phyloP scores from a whole-genome alignment of 2,329 filamentous ascomycete species.

The Cordyceps cateniannulata region DNA sequence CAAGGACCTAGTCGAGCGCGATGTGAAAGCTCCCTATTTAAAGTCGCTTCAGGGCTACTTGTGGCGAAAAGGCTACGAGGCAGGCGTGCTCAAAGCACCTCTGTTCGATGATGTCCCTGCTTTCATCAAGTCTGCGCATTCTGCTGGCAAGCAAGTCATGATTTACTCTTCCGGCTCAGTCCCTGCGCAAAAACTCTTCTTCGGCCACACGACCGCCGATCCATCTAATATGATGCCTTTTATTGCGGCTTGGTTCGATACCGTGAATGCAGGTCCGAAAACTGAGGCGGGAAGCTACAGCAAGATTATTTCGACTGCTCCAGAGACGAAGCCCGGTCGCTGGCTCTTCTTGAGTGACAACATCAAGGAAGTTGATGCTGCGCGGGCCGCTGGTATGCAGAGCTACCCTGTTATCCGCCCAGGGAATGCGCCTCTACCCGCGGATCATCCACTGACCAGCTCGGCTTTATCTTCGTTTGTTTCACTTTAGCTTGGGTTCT shows the following conservation, averaged over 20 bases:
- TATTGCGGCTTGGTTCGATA: conserved; percentile 69
- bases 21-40: conserved; percentile 70
- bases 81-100: conserved; percentile 62
- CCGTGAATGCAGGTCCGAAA: conserved; percentile 73
- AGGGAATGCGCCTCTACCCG: conserved; percentile 60
- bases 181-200: conserved; percentile 73
- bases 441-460: conserved; percentile 34
- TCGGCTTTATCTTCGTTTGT: conserved; percentile 22
- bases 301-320: conserved; percentile 46
- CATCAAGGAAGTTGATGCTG: conserved; percentile 60
- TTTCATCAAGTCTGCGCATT: conserved; percentile 53
- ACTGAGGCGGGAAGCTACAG: conserved; percentile 60
- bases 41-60: conserved; percentile 76
- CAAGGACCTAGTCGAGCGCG: conserved; percentile 60
- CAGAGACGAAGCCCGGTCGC: conserved; percentile 39
- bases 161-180: conserved; percentile 82
- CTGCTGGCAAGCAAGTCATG: conserved; percentile 51
- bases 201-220: conserved; percentile 56
- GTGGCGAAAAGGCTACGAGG: conserved; percentile 68
- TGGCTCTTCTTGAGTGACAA: conserved; percentile 83
- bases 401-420: conserved; percentile 57
- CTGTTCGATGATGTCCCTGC: conserved; percentile 70
- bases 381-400: conserved; percentile 55
- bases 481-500: background rate
- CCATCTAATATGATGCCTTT: conserved; percentile 52